These are phyloP conservation scores for Meyerozyma athensensis DNA, from an alignment of 1,139 yeast genomes.

Conservation along the genomic window DNA sequence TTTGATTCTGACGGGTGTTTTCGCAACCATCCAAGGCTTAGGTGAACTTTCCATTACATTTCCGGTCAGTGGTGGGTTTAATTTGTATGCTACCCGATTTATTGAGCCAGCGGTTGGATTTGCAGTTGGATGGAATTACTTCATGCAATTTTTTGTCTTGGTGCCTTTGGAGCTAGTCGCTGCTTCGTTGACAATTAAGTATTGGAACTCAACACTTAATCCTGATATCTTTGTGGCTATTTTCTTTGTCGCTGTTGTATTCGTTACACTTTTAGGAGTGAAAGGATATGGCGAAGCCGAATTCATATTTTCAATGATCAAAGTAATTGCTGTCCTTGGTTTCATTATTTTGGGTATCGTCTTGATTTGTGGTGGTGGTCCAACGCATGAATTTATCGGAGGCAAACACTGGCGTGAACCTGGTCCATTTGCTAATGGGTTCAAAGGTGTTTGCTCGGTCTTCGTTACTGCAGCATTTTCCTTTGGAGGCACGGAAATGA, in stretches of 20 bases:
- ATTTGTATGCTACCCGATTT: constrained; percentile 35
- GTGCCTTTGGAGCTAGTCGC: constrained; percentile 32
- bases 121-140: constrained; percentile 42
- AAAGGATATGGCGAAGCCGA: constrained; percentile 45
- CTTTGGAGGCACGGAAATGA: constrained; percentile 34
- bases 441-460: constrained; percentile 38
- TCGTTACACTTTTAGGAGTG: constrained; percentile 37
- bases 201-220: constrained; percentile 34
- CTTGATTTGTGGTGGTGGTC: constrained; percentile 38
- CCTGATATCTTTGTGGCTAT: constrained; percentile 38
- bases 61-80: constrained; percentile 39
- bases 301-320: constrained; percentile 32
- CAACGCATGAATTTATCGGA: constrained; percentile 19
- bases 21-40: constrained; percentile 35
- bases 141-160: constrained; percentile 29
- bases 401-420: constrained; percentile 36
- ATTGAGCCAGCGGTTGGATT: constrained; percentile 39
- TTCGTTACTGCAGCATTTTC: constrained; percentile 42
- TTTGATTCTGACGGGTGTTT: constrained; percentile 17
- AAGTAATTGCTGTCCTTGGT: constrained; percentile 37
- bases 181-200: constrained; percentile 28
- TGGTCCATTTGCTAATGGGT: constrained; percentile 40
- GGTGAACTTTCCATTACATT: constrained; percentile 37
- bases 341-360: constrained; percentile 40
- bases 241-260: constrained; percentile 31